phyloP scores from a whole-genome alignment of 108 stramenopile species.

The Cyclotella kingstonii region DNA sequence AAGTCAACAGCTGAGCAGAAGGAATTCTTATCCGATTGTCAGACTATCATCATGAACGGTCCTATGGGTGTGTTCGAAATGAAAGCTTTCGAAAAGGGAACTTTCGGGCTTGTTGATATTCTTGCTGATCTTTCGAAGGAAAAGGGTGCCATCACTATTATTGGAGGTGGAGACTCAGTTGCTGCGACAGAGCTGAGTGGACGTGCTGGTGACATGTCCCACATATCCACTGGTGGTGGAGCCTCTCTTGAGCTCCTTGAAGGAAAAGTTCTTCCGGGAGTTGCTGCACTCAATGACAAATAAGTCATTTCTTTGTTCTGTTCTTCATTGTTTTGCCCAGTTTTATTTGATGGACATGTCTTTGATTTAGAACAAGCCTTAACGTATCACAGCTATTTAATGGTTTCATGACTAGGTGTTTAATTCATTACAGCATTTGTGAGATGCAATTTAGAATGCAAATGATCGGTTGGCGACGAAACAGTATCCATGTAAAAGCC shows the following conservation, averaged over 20 bases:
- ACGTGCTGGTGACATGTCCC: conserved; percentile 94
- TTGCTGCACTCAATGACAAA: conserved; percentile 94
- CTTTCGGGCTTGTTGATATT: conserved; percentile 92
- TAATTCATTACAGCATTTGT: too few species aligned
- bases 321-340: too few species aligned
- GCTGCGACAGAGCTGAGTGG: conserved; percentile 93
- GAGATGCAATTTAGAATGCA: too few species aligned
- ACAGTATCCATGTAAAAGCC: too few species aligned
- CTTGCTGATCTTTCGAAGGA: conserved; percentile 91
- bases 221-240: conserved; percentile 99
- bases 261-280: conserved; percentile 98
- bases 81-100: conserved; percentile 93
- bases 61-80: conserved; percentile 99
- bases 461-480: too few species aligned
- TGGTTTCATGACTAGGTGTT: too few species aligned
- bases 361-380: too few species aligned
- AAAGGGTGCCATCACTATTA: conserved; percentile 95
- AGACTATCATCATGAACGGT: conserved; percentile 99
- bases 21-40: conserved; percentile 85
- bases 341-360: too few species aligned
- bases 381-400: too few species aligned
- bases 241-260: conserved; percentile 98
- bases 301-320: conserved; percentile 30
- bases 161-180: conserved; percentile 99
- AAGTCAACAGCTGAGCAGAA: conserved; percentile 83